These are phyloP conservation scores for Aureobasidium subglaciale DNA, from an alignment of 2,329 filamentous ascomycete genomes.

Conservation along the genomic window DNA sequence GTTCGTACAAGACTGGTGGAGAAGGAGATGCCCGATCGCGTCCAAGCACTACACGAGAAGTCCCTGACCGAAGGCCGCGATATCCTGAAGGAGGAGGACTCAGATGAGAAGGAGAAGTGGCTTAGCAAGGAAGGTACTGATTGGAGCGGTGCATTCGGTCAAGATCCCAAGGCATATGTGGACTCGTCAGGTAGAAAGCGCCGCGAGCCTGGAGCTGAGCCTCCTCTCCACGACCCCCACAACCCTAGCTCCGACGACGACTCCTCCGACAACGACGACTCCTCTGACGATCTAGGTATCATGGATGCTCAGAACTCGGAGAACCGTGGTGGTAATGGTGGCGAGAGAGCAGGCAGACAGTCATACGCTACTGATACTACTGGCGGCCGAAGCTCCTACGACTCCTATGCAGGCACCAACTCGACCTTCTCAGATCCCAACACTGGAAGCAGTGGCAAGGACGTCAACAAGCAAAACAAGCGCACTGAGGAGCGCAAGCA, in stretches of 20 bases:
- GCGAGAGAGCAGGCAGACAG: slow-evolving; percentile 22
- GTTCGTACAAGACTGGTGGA: slow-evolving; percentile 65
- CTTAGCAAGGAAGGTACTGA: slow-evolving; percentile 72
- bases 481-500: slow-evolving; percentile 74
- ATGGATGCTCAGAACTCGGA: slow-evolving; percentile 43
- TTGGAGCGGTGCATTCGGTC: slow-evolving; percentile 79
- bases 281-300: slow-evolving; percentile 50
- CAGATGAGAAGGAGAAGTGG: slow-evolving; percentile 71
- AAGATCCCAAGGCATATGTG: slow-evolving; percentile 60
- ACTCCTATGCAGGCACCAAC: slow-evolving; percentile 19
- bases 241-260: slow-evolving; percentile 37
- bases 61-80: slow-evolving; percentile 75
- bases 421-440: slow-evolving; percentile 3
- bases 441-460: slow-evolving; percentile 36
- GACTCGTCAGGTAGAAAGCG: slow-evolving; percentile 47
- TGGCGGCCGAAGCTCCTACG: slow-evolving; percentile 19
- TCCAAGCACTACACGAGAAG: slow-evolving; percentile 72
- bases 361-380: slow-evolving; percentile 28
- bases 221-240: slow-evolving; percentile 46
- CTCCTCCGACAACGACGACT: slow-evolving; percentile 32
- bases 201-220: slow-evolving; percentile 49
- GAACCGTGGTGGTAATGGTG: neutral
- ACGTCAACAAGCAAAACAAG: slow-evolving; percentile 61
- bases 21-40: slow-evolving; percentile 63
- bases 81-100: slow-evolving; percentile 63